Percentiles rank a stretch among this genome's conserved stretches.
Evolutionary conservation across 495 filamentous ascomycete species (phyloP).

Genomic region (Aspergillus nidulans): DNA sequence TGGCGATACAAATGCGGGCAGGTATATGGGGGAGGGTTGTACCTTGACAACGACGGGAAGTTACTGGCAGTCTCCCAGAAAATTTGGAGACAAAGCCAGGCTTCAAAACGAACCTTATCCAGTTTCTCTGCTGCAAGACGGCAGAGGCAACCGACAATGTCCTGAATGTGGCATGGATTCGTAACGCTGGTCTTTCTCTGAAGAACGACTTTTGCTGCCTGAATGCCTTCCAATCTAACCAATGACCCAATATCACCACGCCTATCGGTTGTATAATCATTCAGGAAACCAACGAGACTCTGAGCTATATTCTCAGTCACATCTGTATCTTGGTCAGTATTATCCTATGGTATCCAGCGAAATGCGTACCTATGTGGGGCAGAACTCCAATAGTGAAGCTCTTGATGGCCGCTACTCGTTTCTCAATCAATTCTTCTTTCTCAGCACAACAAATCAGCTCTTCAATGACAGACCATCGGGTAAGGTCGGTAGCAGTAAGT

Average conservation of each 20-base stretch:
- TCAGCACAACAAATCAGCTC: conserved; percentile 34
- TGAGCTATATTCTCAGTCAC: conserved; percentile 22
- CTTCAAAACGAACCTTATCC: conserved; percentile 75
- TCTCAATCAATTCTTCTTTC: conserved; percentile 51
- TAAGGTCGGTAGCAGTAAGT: conserved; percentile 17
- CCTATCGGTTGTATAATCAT: conserved; percentile 85
- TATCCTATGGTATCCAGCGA: not conserved
- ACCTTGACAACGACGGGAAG: conserved; percentile 36
- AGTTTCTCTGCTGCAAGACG: conserved; percentile 81
- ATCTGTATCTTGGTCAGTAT: conserved; percentile 22
- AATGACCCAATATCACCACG: conserved; percentile 86
- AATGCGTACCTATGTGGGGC: conserved; percentile 34
- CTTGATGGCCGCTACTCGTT: conserved; percentile 55
- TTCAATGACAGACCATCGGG: conserved; percentile 26
- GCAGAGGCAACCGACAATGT: conserved; percentile 47
- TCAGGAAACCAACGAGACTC: conserved; percentile 50
- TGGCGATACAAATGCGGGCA: not conserved
- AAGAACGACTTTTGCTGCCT: conserved; percentile 45
- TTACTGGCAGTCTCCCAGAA: conserved; percentile 34
- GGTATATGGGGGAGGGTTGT: not conserved
- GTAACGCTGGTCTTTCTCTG: conserved; percentile 14
- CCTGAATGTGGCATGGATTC: conserved; percentile 20
- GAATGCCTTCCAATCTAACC: conserved; percentile 72
- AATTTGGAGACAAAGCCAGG: conserved; percentile 46
- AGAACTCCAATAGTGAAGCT: conserved; percentile 50